Percentiles rank a stretch among this genome's conserved stretches.
These are phyloP conservation scores for Tulasnella sp. DNA, from an alignment of 768 basidiomycete genomes.

Conservation along the genomic window DNA sequence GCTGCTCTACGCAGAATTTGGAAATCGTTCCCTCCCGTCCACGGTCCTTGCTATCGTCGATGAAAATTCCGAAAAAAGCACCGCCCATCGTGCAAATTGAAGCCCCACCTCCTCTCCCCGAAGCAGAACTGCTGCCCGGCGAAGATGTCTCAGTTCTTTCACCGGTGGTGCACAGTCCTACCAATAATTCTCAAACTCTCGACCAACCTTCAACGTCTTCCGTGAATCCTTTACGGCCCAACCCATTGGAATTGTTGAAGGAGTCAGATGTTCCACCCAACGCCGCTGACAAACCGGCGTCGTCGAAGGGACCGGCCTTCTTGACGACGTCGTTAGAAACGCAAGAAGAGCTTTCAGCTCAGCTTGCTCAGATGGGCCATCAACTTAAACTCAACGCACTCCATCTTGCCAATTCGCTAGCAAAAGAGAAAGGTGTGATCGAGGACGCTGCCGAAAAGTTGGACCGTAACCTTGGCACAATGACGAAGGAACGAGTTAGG, in stretches of 20 bases:
- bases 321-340: conserved; percentile 39
- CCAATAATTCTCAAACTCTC: conserved; percentile 22
- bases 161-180: conserved; percentile 18
- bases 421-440: conserved; percentile 60
- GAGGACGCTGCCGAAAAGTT: conserved; percentile 57
- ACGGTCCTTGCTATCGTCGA: conserved; percentile 2
- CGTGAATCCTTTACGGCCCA: conserved; percentile 30
- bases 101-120: background rate
- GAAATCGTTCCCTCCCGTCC: conserved; percentile 33
- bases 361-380: conserved; percentile 73
- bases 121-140: conserved; percentile 9
- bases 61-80: conserved; percentile 22
- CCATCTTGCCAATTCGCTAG: conserved; percentile 61
- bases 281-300: background rate
- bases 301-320: conserved; percentile 24
- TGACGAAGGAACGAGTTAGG: conserved; percentile 54
- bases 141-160: background rate
- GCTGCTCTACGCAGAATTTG: conserved; percentile 29
- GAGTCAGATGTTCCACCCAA: conserved; percentile 18
- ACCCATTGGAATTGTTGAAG: conserved; percentile 14
- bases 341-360: conserved; percentile 61
- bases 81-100: background rate
- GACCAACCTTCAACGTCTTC: conserved; percentile 25
- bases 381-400: conserved; percentile 76
- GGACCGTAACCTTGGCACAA: conserved; percentile 55